Evolutionary conservation across 2,329 filamentous ascomycete species (phyloP).

Genomic region (Fusarium xyrophilum): DNA sequence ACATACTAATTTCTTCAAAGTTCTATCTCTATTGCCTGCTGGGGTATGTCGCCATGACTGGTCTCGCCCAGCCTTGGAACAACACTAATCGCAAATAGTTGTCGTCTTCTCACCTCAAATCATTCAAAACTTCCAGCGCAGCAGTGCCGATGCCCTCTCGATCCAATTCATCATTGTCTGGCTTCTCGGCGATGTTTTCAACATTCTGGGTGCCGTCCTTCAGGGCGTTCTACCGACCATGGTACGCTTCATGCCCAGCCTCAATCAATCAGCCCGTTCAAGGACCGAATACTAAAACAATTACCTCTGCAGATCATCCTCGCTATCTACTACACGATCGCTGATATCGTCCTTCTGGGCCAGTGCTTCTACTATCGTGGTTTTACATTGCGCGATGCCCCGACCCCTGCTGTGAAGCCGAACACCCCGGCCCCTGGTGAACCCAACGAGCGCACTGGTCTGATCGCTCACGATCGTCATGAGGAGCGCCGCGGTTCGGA

Average conservation of each 20-base stretch:
- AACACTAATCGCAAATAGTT: constrained; percentile 54
- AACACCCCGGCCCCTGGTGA: constrained; percentile 44
- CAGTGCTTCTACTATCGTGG: constrained; percentile 98
- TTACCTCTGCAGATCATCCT: constrained; percentile 69
- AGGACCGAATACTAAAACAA: constrained; percentile 15
- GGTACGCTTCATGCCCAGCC: constrained; percentile 53
- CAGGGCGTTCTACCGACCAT: constrained; percentile 95
- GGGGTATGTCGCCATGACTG: constrained; percentile 56
- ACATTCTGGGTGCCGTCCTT: constrained; percentile 89
- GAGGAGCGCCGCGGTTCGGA: constrained; percentile 59
- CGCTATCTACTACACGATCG: constrained; percentile 92
- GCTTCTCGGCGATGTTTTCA: constrained; percentile 94
- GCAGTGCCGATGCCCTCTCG: constrained; percentile 86
- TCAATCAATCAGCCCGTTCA: background rate
- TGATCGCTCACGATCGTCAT: constrained; percentile 19
- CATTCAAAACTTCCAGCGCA: constrained; percentile 87
- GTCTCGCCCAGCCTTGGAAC: background rate
- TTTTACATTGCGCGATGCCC: constrained; percentile 70
- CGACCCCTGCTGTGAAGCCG: constrained; percentile 53
- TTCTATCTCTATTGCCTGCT: constrained; percentile 95
- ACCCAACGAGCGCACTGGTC: constrained; percentile 59
- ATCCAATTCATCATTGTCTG: constrained; percentile 93
- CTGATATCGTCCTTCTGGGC: constrained; percentile 83
- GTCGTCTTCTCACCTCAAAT: constrained; percentile 98
- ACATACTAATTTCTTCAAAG: constrained; percentile 51